phyloP scores from a whole-genome alignment of 805 yeast species.

The Yamadazyma akitaensis region DNA sequence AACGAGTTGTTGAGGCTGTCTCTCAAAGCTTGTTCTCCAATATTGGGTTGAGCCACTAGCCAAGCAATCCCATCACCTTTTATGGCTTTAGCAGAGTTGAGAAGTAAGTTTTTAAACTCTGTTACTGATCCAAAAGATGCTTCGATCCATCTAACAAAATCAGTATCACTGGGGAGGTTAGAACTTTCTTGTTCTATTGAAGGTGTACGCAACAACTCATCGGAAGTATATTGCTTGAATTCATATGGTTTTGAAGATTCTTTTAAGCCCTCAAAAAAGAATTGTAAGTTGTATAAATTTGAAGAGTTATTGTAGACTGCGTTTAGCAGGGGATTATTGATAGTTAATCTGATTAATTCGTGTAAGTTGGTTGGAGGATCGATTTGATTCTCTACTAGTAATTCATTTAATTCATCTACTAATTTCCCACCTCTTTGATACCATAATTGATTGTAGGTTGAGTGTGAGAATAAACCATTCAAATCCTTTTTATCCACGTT shows the following conservation, averaged over 20 bases:
- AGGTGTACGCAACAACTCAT: slow-evolving; percentile 47
- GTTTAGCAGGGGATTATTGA: slow-evolving; percentile 44
- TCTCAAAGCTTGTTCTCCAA: slow-evolving; percentile 26
- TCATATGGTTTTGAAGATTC: slow-evolving; percentile 17
- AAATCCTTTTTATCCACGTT: slow-evolving; percentile 26
- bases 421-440: slow-evolving; percentile 35
- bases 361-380: slow-evolving; percentile 21
- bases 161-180: slow-evolving; percentile 33
- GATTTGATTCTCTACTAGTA: slow-evolving; percentile 27
- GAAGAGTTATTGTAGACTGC: slow-evolving; percentile 45
- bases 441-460: slow-evolving; percentile 36
- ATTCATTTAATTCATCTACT: slow-evolving; percentile 32
- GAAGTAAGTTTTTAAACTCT: slow-evolving; percentile 69
- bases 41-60: slow-evolving; percentile 63
- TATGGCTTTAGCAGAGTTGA: slow-evolving; percentile 65
- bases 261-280: slow-evolving; percentile 44
- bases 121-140: slow-evolving; percentile 71
- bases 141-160: slow-evolving; percentile 46
- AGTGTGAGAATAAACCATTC: slow-evolving; percentile 32
- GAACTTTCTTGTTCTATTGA: slow-evolving; percentile 23
- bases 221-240: slow-evolving; percentile 17
- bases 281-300: slow-evolving; percentile 46
- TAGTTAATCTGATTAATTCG: slow-evolving; percentile 39
- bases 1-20: slow-evolving; percentile 9
- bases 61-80: slow-evolving; percentile 92